A percentile compares a stretch with the other conserved stretches of the same genome.
phyloP scores from a whole-genome alignment of 192 early-diverging fungal species.

The Podila horticola region DNA sequence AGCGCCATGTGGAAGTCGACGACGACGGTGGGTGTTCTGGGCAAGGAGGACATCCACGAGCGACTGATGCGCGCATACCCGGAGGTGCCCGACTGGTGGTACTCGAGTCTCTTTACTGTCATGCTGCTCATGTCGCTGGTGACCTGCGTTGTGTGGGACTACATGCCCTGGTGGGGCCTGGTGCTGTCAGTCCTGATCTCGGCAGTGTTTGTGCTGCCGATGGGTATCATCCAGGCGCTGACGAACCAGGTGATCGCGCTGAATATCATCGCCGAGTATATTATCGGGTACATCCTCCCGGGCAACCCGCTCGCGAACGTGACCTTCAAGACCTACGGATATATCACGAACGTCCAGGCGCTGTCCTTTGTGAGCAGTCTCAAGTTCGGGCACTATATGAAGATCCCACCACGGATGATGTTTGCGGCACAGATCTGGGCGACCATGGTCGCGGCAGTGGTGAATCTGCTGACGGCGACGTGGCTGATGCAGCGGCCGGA shows the following conservation, averaged over 20 bases:
- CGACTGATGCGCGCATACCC: conserved; percentile 70
- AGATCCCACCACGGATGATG: conserved; percentile 74
- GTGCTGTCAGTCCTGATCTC: conserved; percentile 52
- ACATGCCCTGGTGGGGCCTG: conserved; percentile 62
- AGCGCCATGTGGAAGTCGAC: conserved; percentile 40
- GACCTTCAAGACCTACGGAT: conserved; percentile 68
- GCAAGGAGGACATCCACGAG: conserved; percentile 54
- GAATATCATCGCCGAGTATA: conserved; percentile 63
- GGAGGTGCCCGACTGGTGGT: conserved; percentile 66
- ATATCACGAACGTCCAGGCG: conserved; percentile 75
- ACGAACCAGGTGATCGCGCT: conserved; percentile 57
- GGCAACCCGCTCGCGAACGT: conserved; percentile 62
- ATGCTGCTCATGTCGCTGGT: conserved; percentile 35
- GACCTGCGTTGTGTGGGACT: conserved; percentile 21
- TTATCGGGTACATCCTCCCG: conserved; percentile 56
- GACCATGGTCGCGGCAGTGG: conserved; percentile 56
- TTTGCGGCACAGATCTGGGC: conserved; percentile 69
- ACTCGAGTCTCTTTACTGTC: conserved; percentile 51
- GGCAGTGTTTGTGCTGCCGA: conserved; percentile 16
- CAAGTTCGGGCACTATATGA: conserved; percentile 81
- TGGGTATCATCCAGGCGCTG: conserved; percentile 60
- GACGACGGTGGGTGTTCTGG: background rate
- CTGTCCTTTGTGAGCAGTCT: conserved; percentile 74
- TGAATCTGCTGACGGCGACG: conserved; percentile 49
- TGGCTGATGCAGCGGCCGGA: conserved; percentile 30